Evolutionary conservation across 768 basidiomycete genomes (phyloP).

Genomic region (Tephrocybe sp.): DNA sequence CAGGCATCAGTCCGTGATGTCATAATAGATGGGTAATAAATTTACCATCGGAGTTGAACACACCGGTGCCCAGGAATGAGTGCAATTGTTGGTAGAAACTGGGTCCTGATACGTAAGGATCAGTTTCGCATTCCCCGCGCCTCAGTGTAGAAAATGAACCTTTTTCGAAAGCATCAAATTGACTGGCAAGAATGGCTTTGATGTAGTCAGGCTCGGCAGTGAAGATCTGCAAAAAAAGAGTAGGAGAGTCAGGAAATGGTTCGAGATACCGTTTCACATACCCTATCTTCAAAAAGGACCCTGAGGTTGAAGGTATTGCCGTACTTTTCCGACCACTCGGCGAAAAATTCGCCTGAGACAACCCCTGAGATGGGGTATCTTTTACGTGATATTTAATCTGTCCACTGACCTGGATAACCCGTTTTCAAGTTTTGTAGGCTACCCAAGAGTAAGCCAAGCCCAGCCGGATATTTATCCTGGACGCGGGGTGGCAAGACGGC

Average conservation of each 20-base stretch:
- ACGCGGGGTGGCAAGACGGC: constrained; percentile 33
- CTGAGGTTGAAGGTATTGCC: constrained; percentile 26
- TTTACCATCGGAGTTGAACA: constrained; percentile 61
- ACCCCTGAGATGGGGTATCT: not conserved
- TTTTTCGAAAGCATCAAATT: constrained; percentile 49
- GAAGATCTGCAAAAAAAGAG: constrained; percentile 30
- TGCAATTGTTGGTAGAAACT: constrained; percentile 24
- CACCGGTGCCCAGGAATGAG: constrained; percentile 51
- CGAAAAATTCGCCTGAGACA: constrained; percentile 28
- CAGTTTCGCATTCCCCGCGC: constrained; percentile 1
- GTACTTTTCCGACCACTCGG: constrained; percentile 21
- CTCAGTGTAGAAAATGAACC: constrained; percentile 20
- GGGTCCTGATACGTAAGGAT: constrained; percentile 19
- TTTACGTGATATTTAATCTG: not conserved
- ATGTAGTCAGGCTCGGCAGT: constrained; percentile 47
- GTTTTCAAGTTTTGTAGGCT: constrained; percentile 24
- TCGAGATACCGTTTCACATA: no score
- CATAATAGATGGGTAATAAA: constrained; percentile 4
- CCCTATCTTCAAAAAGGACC: constrained; percentile 31
- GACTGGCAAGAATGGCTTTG: constrained; percentile 47
- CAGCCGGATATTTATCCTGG: constrained; percentile 22
- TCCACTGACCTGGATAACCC: constrained; percentile 33
- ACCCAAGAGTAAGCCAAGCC: constrained; percentile 20
- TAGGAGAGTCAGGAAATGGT: not conserved
- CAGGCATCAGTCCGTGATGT: not conserved